Conservation (phyloP, 768 basidiomycete species). For the Calocybe gangraenosa region DNA sequence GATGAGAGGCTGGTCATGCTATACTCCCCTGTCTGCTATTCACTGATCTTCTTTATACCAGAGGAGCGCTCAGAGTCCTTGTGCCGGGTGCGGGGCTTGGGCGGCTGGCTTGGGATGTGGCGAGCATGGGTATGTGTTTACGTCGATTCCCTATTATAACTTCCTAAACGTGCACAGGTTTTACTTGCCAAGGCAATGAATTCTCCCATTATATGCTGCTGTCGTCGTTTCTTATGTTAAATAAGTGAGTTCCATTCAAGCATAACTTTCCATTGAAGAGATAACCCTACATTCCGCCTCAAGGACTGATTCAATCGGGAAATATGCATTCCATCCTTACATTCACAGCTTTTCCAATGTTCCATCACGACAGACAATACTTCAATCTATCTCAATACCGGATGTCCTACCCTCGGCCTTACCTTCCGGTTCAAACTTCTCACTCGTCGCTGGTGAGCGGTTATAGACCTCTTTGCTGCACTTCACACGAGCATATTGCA, state of each 20-base stretch:
- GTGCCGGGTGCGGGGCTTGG: conserved; percentile 91
- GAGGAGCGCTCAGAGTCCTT: conserved; percentile 64
- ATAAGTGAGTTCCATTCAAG: conserved; percentile 48
- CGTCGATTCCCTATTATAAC: background rate
- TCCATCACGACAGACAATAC: conserved; percentile 50
- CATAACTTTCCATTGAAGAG: background rate
- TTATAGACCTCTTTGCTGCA: background rate
- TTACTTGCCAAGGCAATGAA: conserved; percentile 90
- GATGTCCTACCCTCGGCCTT: conserved; percentile 79
- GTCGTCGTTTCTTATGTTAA: conserved; percentile 83
- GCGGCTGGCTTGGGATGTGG: conserved; percentile 84
- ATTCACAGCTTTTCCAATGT: conserved; percentile 91
- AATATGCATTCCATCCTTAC: conserved; percentile 83
- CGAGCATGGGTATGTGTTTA: conserved; percentile 57
- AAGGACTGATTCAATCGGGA: conserved; percentile 61
- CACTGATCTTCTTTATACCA: conserved; percentile 16
- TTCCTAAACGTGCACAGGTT: conserved; percentile 46
- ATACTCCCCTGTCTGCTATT: conserved; percentile 2
- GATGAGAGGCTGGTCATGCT: conserved; percentile 45
- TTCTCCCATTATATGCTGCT: conserved; percentile 96
- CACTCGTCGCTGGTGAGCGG: conserved; percentile 74
- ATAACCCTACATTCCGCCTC: conserved; percentile 13
- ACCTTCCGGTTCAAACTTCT: conserved; percentile 63
- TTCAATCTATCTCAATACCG: conserved; percentile 70
- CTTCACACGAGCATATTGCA: conserved; percentile 15